Percentiles rank a stretch among this genome's conserved stretches.
These are phyloP conservation scores for Ustilago crameri DNA, from an alignment of 1,284 basidiomycete species.

Conservation along the genomic window DNA sequence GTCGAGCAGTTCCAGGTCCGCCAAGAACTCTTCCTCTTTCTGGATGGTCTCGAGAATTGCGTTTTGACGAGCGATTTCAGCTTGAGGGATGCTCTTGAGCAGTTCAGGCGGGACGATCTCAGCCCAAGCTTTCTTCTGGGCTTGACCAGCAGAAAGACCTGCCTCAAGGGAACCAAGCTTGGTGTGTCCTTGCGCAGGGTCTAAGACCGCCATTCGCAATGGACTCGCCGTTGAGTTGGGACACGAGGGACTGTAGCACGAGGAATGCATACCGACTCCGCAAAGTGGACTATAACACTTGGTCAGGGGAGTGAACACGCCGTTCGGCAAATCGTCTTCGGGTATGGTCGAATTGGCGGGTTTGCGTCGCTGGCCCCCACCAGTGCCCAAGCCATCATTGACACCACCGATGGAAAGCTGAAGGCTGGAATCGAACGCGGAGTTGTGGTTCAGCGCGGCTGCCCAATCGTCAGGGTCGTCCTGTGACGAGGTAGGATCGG, in stretches of 20 bases:
- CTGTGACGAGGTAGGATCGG: slow-evolving; percentile 18
- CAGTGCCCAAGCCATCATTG: slow-evolving; percentile 3
- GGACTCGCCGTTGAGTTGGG: slow-evolving; percentile 40
- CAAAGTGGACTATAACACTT: slow-evolving; percentile 99
- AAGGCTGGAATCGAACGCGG: slow-evolving; percentile 29
- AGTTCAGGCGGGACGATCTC: slow-evolving; percentile 77
- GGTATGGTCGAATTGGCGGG: slow-evolving; percentile 68
- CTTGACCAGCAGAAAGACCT: slow-evolving; percentile 15
- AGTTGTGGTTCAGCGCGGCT: slow-evolving; percentile 29
- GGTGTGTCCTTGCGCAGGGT: slow-evolving; percentile 7
- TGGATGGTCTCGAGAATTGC: slow-evolving; percentile 90
- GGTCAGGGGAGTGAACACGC: slow-evolving; percentile 94
- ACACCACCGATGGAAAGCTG: slow-evolving; percentile 25
- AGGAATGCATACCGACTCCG: slow-evolving; percentile 68
- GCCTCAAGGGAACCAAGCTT: slow-evolving; percentile 14
- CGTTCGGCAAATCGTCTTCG: slow-evolving; percentile 82
- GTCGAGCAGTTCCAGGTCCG: slow-evolving; percentile 87
- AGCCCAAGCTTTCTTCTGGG: slow-evolving; percentile 76
- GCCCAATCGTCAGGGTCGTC: slow-evolving; percentile 39
- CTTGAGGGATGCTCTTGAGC: slow-evolving; percentile 76
- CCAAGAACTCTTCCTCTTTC: slow-evolving; percentile 89
- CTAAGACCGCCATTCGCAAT: slow-evolving; percentile 21
- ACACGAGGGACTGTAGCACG: slow-evolving; percentile 58
- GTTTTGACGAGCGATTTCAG: slow-evolving; percentile 85
- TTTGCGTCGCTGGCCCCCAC: slow-evolving; percentile 13